A percentile compares a stretch with the other conserved stretches of the same genome.
Conservation (phyloP, 441 rosid genomes). For the Eutrema salsugineum region DNA sequence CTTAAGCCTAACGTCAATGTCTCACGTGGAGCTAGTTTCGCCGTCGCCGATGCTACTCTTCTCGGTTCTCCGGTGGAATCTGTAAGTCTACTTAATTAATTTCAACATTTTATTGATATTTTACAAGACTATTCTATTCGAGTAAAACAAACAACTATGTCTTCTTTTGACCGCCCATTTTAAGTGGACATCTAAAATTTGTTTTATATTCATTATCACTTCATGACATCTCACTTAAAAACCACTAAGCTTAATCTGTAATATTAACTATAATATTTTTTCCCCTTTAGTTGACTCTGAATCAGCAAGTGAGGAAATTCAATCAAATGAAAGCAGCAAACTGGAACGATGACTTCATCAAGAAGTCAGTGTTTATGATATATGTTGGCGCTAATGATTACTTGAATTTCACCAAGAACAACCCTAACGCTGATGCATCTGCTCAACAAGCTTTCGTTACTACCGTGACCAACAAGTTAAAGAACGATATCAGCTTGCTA, state of each 20-base stretch:
- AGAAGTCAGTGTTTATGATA: constrained; percentile 22
- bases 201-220: background rate
- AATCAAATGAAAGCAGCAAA: constrained; percentile 14
- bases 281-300: constrained; percentile 7
- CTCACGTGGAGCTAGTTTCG: constrained; percentile 35
- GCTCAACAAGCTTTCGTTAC: constrained; percentile 35
- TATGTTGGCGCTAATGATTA: constrained; percentile 34
- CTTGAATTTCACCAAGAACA: constrained; percentile 25
- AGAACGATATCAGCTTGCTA: constrained; percentile 21
- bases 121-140: background rate
- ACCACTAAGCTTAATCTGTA: background rate
- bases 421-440: constrained; percentile 24
- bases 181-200: background rate
- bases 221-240: background rate
- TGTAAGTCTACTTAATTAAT: constrained; percentile 8
- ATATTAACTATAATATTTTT: background rate
- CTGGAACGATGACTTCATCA: constrained; percentile 20
- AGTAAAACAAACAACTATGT: no score
- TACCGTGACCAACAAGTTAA: constrained; percentile 22
- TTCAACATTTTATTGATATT: background rate
- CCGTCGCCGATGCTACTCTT: constrained; percentile 31
- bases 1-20: constrained; percentile 18
- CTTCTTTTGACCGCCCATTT: background rate
- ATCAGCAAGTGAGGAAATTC: constrained; percentile 24
- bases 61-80: constrained; percentile 21